These are phyloP conservation scores for Candida railenensis DNA, from an alignment of 805 yeast species.

Conservation along the genomic window DNA sequence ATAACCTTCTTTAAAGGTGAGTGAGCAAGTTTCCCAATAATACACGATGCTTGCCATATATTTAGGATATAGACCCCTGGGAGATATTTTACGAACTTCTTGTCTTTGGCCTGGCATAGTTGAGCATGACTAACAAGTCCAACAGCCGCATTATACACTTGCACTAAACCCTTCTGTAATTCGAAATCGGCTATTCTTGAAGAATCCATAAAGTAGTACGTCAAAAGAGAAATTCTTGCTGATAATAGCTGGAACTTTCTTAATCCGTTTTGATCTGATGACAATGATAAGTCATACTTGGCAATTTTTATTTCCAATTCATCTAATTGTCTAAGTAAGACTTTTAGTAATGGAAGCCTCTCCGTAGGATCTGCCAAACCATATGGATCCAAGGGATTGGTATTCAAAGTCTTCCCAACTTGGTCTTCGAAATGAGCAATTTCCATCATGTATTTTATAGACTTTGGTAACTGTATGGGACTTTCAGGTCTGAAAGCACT, in stretches of 20 bases:
- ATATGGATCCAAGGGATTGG: constrained; percentile 63
- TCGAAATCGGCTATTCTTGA: constrained; percentile 53
- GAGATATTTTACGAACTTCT: constrained; percentile 66
- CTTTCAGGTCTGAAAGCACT: constrained; percentile 50
- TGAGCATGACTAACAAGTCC: constrained; percentile 67
- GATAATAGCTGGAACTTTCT: constrained; percentile 68
- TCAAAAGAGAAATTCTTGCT: constrained; percentile 76
- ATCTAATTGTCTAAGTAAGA: constrained; percentile 70
- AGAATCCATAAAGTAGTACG: constrained; percentile 78
- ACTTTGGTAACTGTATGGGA: constrained; percentile 47
- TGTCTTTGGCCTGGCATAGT: constrained; percentile 56
- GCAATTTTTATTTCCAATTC: constrained; percentile 63
- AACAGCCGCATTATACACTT: constrained; percentile 77
- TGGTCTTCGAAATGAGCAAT: constrained; percentile 86
- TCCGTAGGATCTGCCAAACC: constrained; percentile 69
- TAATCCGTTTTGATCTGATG: constrained; percentile 35
- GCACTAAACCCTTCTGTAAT: constrained; percentile 68
- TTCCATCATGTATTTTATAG: constrained; percentile 75
- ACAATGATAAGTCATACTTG: constrained; percentile 26
- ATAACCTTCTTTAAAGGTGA: constrained; percentile 67
- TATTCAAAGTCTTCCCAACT: constrained; percentile 71
- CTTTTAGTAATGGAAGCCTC: constrained; percentile 69
- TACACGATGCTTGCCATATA: constrained; percentile 90
- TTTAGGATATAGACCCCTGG: constrained; percentile 82
- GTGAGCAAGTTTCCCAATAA: constrained; percentile 75